Evolutionary conservation across 257 asterid genomes (phyloP).

Genomic region (Ocimum tenuiflorum): DNA sequence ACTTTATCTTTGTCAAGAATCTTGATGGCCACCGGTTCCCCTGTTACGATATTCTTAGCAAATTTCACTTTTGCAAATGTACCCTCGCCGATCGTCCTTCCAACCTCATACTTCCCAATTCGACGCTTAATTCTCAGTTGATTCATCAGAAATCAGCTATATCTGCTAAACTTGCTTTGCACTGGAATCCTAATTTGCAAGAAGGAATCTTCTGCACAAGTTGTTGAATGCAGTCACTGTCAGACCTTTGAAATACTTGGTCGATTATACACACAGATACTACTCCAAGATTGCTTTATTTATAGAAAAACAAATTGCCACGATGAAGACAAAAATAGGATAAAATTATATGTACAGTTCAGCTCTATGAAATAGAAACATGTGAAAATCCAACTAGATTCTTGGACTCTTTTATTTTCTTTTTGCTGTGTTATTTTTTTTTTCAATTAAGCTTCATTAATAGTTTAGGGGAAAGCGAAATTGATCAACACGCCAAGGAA

Average conservation of each 20-base stretch:
- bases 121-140: constrained; percentile 56
- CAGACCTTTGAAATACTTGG: constrained; percentile 6
- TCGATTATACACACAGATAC: not conserved
- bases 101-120: constrained; percentile 83
- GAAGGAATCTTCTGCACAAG: constrained; percentile 26
- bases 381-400: not conserved
- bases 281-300: not conserved
- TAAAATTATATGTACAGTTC: not conserved
- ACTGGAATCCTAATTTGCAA: not conserved
- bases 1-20: constrained; percentile 88
- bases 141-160: constrained; percentile 37
- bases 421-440: too few species aligned
- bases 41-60: constrained; percentile 74
- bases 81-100: constrained; percentile 94
- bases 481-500: constrained; percentile 5
- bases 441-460: not conserved
- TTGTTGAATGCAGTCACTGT: constrained; percentile 3
- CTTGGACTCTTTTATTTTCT: not conserved
- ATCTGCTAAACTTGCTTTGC: not conserved
- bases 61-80: constrained; percentile 89
- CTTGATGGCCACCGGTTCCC: constrained; percentile 74
- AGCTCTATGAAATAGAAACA: not conserved
- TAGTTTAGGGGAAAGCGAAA: not conserved
- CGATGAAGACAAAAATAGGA: not conserved
- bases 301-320: not conserved